Percentiles rank a stretch among this genome's conserved stretches.
Conservation (phyloP, 495 filamentous ascomycete genomes). For the Hypoxylon perforatum region DNA sequence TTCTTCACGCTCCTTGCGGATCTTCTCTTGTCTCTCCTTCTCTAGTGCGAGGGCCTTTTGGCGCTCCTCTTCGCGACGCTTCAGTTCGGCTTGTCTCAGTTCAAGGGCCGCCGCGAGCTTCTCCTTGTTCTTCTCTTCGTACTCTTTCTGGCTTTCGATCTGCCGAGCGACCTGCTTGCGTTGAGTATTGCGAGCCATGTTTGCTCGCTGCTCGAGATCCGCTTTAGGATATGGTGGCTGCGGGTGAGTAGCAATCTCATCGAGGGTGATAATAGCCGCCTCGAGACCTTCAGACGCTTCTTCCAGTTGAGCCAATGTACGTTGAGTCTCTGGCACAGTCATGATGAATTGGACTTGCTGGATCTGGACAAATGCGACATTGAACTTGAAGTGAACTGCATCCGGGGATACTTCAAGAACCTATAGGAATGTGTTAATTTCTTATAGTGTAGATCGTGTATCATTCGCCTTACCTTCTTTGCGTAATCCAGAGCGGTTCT, state of each 20-base stretch:
- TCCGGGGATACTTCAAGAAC: constrained; percentile 82
- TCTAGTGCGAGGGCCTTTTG: constrained; percentile 72
- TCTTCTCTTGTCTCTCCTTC: constrained; percentile 75
- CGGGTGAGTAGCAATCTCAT: constrained; percentile 80
- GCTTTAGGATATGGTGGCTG: constrained; percentile 90
- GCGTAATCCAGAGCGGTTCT: constrained; percentile 89
- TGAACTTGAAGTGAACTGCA: constrained; percentile 92
- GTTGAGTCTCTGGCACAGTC: constrained; percentile 75
- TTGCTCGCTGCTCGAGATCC: constrained; percentile 92
- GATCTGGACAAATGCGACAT: constrained; percentile 96
- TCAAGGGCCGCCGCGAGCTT: constrained; percentile 81
- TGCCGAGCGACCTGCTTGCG: constrained; percentile 88
- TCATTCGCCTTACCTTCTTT: constrained; percentile 64
- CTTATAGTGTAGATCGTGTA: constrained; percentile 1
- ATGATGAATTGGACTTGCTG: constrained; percentile 88
- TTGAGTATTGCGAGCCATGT: constrained; percentile 95
- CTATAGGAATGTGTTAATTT: constrained; percentile 52
- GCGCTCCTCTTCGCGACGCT: constrained; percentile 76
- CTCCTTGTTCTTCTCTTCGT: constrained; percentile 90
- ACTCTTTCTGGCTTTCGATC: constrained; percentile 84
- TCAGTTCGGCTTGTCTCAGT: constrained; percentile 79
- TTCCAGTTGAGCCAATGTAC: constrained; percentile 81
- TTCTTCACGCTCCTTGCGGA: constrained; percentile 82
- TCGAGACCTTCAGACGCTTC: constrained; percentile 86
- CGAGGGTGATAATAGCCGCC: constrained; percentile 82